Percentiles rank a stretch among this genome's conserved stretches.
phyloP scores from a whole-genome alignment of 148 eudicot genomes.

The Spergularia bocconei region DNA sequence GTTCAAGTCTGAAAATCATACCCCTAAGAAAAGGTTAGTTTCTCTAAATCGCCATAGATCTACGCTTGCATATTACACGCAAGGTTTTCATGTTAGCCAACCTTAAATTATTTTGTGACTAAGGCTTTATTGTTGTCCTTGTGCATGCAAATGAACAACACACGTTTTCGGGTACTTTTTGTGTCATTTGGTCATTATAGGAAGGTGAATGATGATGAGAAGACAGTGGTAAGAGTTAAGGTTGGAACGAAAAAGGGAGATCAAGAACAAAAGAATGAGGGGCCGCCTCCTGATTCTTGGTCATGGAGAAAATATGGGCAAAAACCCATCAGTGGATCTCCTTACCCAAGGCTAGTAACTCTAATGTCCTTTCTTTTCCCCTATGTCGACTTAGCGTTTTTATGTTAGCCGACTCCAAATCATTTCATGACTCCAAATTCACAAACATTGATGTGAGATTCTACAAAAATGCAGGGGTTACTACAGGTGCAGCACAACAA shows the following conservation, averaged over 20 bases:
- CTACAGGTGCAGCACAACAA: conserved; percentile 77
- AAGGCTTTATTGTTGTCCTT: no score
- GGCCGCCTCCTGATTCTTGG: conserved; percentile 71
- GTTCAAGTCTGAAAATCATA: conserved; percentile 2
- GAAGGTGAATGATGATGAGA: conserved; percentile 30
- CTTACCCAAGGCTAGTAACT: conserved; percentile 49
- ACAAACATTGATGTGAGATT: no score
- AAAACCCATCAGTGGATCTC: conserved; percentile 77
- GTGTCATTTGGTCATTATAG: conserved; percentile 1
- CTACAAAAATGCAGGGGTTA: conserved; percentile 51
- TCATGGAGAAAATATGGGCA: conserved; percentile 92
- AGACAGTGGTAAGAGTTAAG: conserved; percentile 57
- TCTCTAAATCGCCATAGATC: background rate
- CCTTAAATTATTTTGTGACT: background rate
- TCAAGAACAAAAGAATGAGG: conserved; percentile 38
- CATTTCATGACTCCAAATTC: no score
- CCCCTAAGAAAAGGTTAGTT: conserved; percentile 16
- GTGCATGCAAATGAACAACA: no score
- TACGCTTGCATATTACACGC: background rate
- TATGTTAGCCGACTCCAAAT: background rate
- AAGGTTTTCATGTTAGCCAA: background rate
- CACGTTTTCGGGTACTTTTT: no score
- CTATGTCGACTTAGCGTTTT: background rate
- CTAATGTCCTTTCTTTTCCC: background rate
- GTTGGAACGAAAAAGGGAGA: conserved; percentile 40